Base-by-base conservation (phyloP, 1,284 basidiomycete species). In the Trametes hirsuta region DNA sequence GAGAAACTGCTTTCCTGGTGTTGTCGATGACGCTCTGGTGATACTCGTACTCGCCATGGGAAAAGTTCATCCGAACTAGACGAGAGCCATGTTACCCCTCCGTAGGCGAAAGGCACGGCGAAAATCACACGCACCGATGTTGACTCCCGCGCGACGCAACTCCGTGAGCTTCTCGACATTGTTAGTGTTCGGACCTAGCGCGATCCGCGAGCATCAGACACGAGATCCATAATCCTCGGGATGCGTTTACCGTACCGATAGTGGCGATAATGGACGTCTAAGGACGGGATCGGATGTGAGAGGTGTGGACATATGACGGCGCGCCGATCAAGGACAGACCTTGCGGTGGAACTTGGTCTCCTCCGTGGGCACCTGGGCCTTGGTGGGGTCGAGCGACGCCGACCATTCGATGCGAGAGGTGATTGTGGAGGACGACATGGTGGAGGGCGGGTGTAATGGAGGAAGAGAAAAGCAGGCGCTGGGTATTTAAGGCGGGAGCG, bases 21-120 rank as follows among this genome's bases (percentile, higher is more conserved):
- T 98, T 97, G 81, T 98, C 94, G 73, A 98, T 94, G 66, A 98
- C 95, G 67, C 92, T 95, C 80, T 98, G 94, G 79, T 98, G 96
- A 77, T 96, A 97, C 71, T 95, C 94, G 77, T 98, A 96, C 58
- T 90, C 91, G 56, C 95, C 95, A 86, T 97, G 95, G 56, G 95
- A 97, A 76, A 97, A 97, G 84, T 98, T 97, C 95, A 97, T 97
- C 77, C 95, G 94, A 63, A 97, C 95, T 97, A 69, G 39, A 54
- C 47, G n/a, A 21, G 44, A 47, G 30, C 49, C 45, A 54, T 45
- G 55, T 51, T 49, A 58, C 41, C 42, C 45, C 25, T 39, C 53
- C 24, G 55, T 61, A 53, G 11, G 35, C 50, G n/a, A 39, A 24
- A 25, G 47, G 10, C 35, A 25, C 44, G 34, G 30, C 42, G 48